Conservation (phyloP, 495 filamentous ascomycete species). For the Aspergillus heteromorphus region DNA sequence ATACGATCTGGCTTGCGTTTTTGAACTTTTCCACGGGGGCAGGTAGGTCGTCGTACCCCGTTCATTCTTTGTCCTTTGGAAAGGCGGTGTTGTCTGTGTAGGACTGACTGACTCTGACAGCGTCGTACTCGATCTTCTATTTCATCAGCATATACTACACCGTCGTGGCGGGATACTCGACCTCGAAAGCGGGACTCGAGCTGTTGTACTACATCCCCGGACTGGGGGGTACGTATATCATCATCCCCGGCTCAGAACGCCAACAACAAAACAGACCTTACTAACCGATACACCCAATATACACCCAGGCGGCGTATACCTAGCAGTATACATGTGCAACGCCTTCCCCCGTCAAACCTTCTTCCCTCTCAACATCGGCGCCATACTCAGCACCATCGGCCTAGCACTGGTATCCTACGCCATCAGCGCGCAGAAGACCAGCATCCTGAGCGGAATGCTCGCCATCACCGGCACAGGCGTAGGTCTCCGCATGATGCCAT, state of each 20-base stretch:
- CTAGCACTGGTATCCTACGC: slow-evolving; percentile 44
- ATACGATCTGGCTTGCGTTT: slow-evolving; percentile 47
- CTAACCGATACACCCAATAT: neutral
- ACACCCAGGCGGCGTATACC: slow-evolving; percentile 44
- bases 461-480: slow-evolving; percentile 52
- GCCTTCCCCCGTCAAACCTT: slow-evolving; percentile 52
- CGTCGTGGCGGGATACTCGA: slow-evolving; percentile 40
- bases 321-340: slow-evolving; percentile 51
- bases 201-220: slow-evolving; percentile 47
- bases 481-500: slow-evolving; percentile 45
- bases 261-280: too few relatives aligned
- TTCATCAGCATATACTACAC: slow-evolving; percentile 57
- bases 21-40: slow-evolving; percentile 51
- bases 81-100: neutral
- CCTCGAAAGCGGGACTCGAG: slow-evolving; percentile 45
- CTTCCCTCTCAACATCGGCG: slow-evolving; percentile 44
- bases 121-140: slow-evolving; percentile 52
- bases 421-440: slow-evolving; percentile 29
- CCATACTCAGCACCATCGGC: slow-evolving; percentile 42
- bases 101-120: slow-evolving; percentile 9
- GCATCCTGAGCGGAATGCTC: slow-evolving; percentile 54
- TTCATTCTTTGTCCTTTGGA: neutral
- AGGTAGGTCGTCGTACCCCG: slow-evolving; percentile 16
- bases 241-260: too few relatives aligned
- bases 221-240: slow-evolving; percentile 29